phyloP scores from a whole-genome alignment of 208 protist genomes.

The Acanthamoeba rhysodes region DNA sequence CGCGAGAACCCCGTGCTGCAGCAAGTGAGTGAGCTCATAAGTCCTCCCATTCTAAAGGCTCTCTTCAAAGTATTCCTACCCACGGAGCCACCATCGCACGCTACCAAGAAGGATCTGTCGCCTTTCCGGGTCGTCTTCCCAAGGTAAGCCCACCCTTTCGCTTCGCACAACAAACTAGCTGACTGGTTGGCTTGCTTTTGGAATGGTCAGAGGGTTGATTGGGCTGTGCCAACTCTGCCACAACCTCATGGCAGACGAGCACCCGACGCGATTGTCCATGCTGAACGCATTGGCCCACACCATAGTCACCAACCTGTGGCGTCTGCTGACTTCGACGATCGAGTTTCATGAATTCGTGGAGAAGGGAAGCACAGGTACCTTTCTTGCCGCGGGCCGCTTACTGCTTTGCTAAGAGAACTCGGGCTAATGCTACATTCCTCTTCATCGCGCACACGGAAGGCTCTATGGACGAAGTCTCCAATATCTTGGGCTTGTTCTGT shows the following conservation, averaged over 20 bases:
- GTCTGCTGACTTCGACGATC: not conserved
- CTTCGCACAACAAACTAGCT: not conserved
- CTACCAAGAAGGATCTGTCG: not conserved
- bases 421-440: not conserved
- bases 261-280: slow-evolving; percentile 6
- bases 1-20: not conserved
- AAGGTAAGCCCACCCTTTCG: not conserved
- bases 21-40: not conserved
- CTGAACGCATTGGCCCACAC: slow-evolving; percentile 26
- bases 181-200: not conserved
- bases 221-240: slow-evolving; percentile 24
- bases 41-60: not conserved
- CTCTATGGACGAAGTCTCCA: not conserved
- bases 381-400: not conserved
- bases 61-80: slow-evolving; percentile 45
- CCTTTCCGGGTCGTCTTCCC: slow-evolving; percentile 26
- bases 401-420: not conserved
- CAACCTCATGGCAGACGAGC: not conserved
- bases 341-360: slow-evolving; percentile 32
- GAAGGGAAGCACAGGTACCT: not conserved
- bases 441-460: not conserved
- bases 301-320: slow-evolving; percentile 55
- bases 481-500: slow-evolving; percentile 13
- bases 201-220: not conserved
- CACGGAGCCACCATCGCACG: not conserved